Evolutionary conservation across 78 protist species (phyloP), one percentile per base, ranked within the genome.

Genomic region (Dictyostelium purpureum): DNA sequence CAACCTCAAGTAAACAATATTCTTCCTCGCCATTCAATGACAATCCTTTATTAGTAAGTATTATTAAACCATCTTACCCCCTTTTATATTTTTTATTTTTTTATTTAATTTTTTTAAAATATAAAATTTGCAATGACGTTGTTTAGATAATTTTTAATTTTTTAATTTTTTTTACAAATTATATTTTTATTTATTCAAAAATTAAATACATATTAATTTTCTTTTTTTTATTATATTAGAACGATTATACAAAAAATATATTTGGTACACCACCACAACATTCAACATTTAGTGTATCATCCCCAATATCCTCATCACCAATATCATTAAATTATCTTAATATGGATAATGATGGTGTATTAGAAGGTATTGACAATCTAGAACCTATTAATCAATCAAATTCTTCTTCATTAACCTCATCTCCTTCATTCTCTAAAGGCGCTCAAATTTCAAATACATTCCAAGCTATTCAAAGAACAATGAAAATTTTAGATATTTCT

Each of bases 401-500:
- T 56, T 56, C 65, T 19, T 18, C 65, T 2, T 24, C 65, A 56
- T 24, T 56, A 56, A 7, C 31, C 6, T 6, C 78, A n/a, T 71
- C 40, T n/a, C 18, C 49, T 42, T 7, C 47, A 9, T 71, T 16
- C 24, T 7, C 54, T 21, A 9, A 63, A 14, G 40, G 37, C 4
- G 14, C 66, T 7, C 11, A 57, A 12, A 47, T 16, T 14, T 14
- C n/a, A 14, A 47, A 47, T 47, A 47, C 1, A 14, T 16, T 14
- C 0, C 52, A 10, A 0, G 52, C 52, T 18, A 33, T 63, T 33
- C 19, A 63, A 63, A 63, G 33, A 33, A 71, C 57, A n/a, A 49
- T 81, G 40, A 65, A 51, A 69, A 67, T 81, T 18, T 31, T 67
- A 31, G 79, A 65, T 67, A 85, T 35, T 40, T 52, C 79, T 24